Base-by-base conservation (phyloP, 108 stramenopile species). In the Nitzschia palea region DNA sequence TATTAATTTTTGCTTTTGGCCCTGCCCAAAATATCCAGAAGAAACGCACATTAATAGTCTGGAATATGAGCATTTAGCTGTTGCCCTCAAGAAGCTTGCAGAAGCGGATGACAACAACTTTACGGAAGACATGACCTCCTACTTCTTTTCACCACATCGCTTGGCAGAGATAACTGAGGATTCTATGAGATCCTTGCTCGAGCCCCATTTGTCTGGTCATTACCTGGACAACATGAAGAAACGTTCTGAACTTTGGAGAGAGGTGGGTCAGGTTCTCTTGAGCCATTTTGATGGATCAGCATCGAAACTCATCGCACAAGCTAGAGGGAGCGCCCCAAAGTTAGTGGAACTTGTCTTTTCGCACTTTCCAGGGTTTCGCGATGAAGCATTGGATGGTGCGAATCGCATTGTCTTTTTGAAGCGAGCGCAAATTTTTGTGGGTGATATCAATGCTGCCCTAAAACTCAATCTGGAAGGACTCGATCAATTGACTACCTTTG, bases 1-100 rank as follows among this genome's bases (percentile, higher is more conserved):
- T 60, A 89, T 97, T 48, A 97, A 97, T 56, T 97, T 97, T 81
- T 97, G 96, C 44, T 97, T 97, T 67, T 97, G 96, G 96, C 96
- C 96, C 0, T 44, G 28, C 52, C 27, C 44, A 10, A 43, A 72
- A 43, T 63, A 48, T 22, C 27, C 44, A 0, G 30, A 55, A 28
- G 40, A 60, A 17, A 27, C 55, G 0, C 27, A 64, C 0, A 80
- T 74, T 32, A 83, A 89, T 59, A 45, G 44, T 2, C 77, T 95
- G 22, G 93, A 97, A 66, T 97, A 97, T 77, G 89, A 92, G 31
- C 87, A 91, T 59, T 51, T 97, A 40, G 92, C 96, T 25, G 77
- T 76, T 15, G 87, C 89, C 15, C 70, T 97, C 22, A 84, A 82
- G 37, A 81, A 78, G 35, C 45, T 93, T 62, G 90, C 88, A 26